phyloP scores from a whole-genome alignment of 164 flowering plant species.

The Aristolochia fimbriata region DNA sequence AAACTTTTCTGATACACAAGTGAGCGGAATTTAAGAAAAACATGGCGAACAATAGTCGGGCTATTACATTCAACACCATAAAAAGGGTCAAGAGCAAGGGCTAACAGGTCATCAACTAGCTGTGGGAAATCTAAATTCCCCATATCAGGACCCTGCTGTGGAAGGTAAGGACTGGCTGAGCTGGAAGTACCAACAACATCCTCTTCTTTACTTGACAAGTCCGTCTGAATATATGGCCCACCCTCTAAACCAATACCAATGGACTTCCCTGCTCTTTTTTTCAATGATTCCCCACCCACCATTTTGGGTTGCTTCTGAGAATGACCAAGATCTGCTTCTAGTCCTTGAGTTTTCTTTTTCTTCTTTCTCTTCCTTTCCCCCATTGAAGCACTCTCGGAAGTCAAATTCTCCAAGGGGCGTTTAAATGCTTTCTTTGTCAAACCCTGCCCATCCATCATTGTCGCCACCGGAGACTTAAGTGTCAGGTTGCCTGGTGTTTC shows the following conservation, averaged over 20 bases:
- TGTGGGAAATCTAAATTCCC: conserved; percentile 29
- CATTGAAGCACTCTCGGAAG: conserved; percentile 20
- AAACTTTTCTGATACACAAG: conserved; percentile 78
- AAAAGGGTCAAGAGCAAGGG: conserved; percentile 73
- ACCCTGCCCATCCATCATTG: conserved; percentile 14
- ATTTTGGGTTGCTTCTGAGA: conserved; percentile 21
- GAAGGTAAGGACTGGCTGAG: conserved; percentile 7
- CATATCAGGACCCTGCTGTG: conserved; percentile 7
- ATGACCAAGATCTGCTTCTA: conserved; percentile 15
- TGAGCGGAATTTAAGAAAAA: conserved; percentile 61
- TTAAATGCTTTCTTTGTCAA: conserved; percentile 39
- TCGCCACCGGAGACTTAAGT: conserved; percentile 1
- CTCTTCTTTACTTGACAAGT: conserved; percentile 19
- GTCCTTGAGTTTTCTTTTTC: conserved; percentile 25
- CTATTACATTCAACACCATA: conserved; percentile 41
- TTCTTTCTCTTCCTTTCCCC: conserved; percentile 44
- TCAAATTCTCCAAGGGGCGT: conserved; percentile 28
- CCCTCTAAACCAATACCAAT: conserved; percentile 13
- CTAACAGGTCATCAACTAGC: conserved; percentile 44
- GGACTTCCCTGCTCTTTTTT: conserved; percentile 23
- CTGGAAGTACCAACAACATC: conserved; percentile 7
- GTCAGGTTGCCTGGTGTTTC: too few relatives aligned
- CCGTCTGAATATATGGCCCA: conserved; percentile 16
- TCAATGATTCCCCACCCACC: conserved; percentile 16
- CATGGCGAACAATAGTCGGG: conserved; percentile 25